Percentiles rank a stretch among this genome's conserved stretches.
These are phyloP conservation scores for Phyllachora maydis DNA, from an alignment of 2,329 filamentous ascomycete species.

Conservation along the genomic window DNA sequence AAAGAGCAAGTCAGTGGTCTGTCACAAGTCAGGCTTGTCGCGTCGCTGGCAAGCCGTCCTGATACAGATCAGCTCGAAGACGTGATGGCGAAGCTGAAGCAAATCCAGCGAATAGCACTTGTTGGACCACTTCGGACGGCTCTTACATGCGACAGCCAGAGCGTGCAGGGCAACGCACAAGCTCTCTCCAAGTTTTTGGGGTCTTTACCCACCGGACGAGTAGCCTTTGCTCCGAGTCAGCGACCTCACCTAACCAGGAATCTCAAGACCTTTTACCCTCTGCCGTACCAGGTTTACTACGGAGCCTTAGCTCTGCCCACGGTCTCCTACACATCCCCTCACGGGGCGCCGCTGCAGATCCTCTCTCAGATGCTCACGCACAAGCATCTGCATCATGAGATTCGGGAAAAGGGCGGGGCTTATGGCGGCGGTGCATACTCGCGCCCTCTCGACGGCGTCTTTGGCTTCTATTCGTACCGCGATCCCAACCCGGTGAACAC, in stretches of 20 bases:
- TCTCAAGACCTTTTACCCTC: conserved; percentile 69
- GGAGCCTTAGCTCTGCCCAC: conserved; percentile 67
- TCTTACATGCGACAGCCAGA: conserved; percentile 68
- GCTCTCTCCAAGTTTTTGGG: conserved; percentile 52
- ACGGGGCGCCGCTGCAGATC: conserved; percentile 67
- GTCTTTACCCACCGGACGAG: conserved; percentile 25
- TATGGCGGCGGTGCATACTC: conserved; percentile 86
- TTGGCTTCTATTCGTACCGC: conserved; percentile 91
- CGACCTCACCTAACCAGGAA: conserved; percentile 19
- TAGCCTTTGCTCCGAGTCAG: conserved; percentile 14
- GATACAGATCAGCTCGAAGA: conserved; percentile 50
- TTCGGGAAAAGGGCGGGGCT: conserved; percentile 90
- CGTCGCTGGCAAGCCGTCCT: conserved; percentile 52
- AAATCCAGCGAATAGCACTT: conserved; percentile 64
- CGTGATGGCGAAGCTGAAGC: conserved; percentile 64
- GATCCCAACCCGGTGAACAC: conserved; percentile 90
- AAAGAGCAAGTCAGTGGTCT: conserved; percentile 80
- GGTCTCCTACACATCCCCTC: conserved; percentile 56
- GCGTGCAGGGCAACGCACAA: conserved; percentile 45
- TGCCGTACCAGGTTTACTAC: conserved; percentile 96
- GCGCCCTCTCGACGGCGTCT: conserved; percentile 59
- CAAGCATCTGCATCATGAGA: conserved; percentile 92
- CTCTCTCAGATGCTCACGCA: conserved; percentile 85
- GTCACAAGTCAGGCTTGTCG: conserved; percentile 70
- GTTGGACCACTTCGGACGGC: conserved; percentile 52